Evolutionary conservation across 352 stramenopile species (phyloP), one percentile per base, ranked within the genome.

Genomic region (Stephanocyclus meneghinianus): DNA sequence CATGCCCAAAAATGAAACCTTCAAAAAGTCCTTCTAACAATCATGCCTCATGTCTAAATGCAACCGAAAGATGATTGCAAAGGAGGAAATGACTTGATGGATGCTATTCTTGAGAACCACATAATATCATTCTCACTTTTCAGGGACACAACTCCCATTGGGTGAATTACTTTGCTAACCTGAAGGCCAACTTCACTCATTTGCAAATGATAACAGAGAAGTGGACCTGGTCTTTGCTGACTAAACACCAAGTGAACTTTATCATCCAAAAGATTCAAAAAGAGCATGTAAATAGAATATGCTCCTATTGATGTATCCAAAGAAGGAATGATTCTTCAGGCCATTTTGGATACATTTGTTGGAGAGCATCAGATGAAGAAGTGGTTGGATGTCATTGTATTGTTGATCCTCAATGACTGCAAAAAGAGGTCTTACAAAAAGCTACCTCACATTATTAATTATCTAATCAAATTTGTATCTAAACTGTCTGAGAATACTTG

Each of bases 1-100:
- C 26, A 65, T 65, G 57, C 57, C 30, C 32, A 50, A 65, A 1
- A 65, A 65, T 35, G 15, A 65, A 50, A 51, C 13, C 0, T 65
- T 65, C 48, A 2, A 65, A n/a, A 1, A 65, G 9, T n/a, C 26
- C 57, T 65, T 48, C 57, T 35, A 15, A 37, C 32, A 0, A 50
- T 18, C 6, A 50, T 3, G 45, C 57, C 57, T 29, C 1, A 32
- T n/a, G 5, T 65, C 13, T 32, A 37, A 2, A 65, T 65, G 57
- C 57, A 65, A 35, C 15, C 57, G 1, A 65, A 51, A n/a, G 15
- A 65, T 65, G 57, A 65, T 51, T 48, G 13, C 35, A 15, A 29
- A 29, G 57, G 53, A 18, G 57, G 57, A 2, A 1, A 50, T 7
- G 32, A 65, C 1, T 50, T 65, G 10, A 65, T 65, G 2, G 16